phyloP scores from a whole-genome alignment of 345 rosid species.

The Pistacia integerrima region DNA sequence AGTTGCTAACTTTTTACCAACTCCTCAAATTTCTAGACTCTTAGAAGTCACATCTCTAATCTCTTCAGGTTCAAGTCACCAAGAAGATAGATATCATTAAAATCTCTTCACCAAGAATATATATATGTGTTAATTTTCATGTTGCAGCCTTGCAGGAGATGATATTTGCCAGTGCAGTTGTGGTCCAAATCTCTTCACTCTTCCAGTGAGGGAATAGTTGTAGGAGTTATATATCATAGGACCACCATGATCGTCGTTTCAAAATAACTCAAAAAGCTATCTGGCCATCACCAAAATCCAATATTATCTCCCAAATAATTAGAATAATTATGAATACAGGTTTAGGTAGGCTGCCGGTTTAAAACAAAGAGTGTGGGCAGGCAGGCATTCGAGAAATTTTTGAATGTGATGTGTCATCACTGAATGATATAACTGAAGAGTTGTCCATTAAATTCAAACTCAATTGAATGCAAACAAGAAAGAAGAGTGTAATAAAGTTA shows the following conservation, averaged over 20 bases:
- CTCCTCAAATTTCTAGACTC: no score
- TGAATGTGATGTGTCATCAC: slow-evolving; percentile 17
- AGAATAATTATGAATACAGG: no score
- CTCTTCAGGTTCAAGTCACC: no score
- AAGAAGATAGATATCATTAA: no score
- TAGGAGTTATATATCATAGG: slow-evolving; percentile 21
- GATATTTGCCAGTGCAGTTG: slow-evolving; percentile 20
- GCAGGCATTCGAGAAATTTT: neutral
- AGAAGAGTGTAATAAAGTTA: slow-evolving; percentile 13
- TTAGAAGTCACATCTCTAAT: no score
- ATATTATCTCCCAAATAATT: no score
- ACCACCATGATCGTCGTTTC: slow-evolving; percentile 19
- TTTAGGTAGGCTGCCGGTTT: no score
- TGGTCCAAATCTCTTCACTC: slow-evolving; percentile 28
- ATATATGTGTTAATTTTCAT: neutral
- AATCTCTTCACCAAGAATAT: no score
- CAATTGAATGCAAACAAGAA: slow-evolving; percentile 31
- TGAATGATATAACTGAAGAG: slow-evolving; percentile 6
- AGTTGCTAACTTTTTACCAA: no score
- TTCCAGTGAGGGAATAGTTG: slow-evolving; percentile 25
- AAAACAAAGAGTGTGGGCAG: no score
- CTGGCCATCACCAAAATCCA: neutral
- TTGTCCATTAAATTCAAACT: slow-evolving; percentile 24
- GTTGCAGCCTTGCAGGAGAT: slow-evolving; percentile 14
- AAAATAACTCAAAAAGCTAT: neutral